Base-by-base conservation (phyloP, 1,139 yeast genomes). In the Diutina sp. region DNA sequence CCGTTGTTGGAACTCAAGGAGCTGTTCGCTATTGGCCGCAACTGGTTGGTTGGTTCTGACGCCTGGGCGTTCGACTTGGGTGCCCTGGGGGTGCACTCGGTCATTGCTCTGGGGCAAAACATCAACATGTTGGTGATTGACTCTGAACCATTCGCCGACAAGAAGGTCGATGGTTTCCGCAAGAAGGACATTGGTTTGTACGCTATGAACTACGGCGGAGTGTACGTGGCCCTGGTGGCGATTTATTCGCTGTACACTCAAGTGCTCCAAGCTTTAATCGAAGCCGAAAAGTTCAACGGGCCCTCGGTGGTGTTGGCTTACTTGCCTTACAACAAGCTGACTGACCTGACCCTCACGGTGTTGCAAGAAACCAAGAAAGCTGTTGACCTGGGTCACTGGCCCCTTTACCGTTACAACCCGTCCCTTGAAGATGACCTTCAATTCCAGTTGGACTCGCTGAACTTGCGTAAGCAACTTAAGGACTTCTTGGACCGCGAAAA, bases 31-130 rank as follows among this genome's bases (percentile, higher is more conserved):
- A 65, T 74, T 51, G 74, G 75, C 56, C 76, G 87, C 30, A 78
- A 82, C 59, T 91, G 99, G 99, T 75, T 91, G 60, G 77, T 93
- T 60, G 97, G 97, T 29, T 90, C 97, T 8, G 98, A 91, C 70
- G 83, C 95, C 44, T 91, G 99, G 98, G 81, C 97, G 25, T 90
- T 86, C 67, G 98, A 91, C 72, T 75, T 89, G 63, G 98, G 98
- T 48, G 78, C 88, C 61, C 87, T 96, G 11, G 97, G 98, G 68
- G 87, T 91, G 56, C 98, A 93, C 69, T 86, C 85, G 65, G 85
- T 90, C 16, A 74, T 91, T 55, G 73, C 90, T 44, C 84, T 93
- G 0, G 86, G 86, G 54, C 78, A 84, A 67, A 88, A 90, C 66
- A 72, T 91, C 64, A 93, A 93, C 69, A 80, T 91, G 82, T 80